These are phyloP conservation scores for Ceratorhiza oryzae-sativae DNA, from an alignment of 1,284 basidiomycete species.

Conservation along the genomic window DNA sequence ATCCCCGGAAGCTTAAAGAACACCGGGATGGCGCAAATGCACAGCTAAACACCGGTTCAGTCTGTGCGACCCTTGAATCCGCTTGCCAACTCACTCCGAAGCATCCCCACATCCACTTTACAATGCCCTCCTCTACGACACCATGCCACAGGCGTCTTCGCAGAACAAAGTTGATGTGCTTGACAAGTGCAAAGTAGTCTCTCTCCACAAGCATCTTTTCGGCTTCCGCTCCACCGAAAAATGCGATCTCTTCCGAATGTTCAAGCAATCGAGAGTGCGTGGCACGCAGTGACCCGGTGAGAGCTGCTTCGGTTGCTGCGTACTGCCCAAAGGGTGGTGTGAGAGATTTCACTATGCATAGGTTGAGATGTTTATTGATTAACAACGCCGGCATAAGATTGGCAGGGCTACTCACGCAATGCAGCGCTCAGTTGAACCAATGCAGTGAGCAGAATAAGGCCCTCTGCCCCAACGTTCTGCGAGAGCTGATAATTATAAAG, in stretches of 20 bases:
- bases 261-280: slow-evolving; percentile 93
- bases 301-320: slow-evolving; percentile 80
- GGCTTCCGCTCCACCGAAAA: slow-evolving; percentile 88
- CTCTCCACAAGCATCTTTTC: slow-evolving; percentile 95
- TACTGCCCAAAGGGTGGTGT: slow-evolving; percentile 96
- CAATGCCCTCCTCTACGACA: slow-evolving; percentile 92
- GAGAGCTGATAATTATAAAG: slow-evolving; percentile 97
- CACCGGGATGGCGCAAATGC: slow-evolving; percentile 92
- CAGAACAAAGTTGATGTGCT: slow-evolving; percentile 87
- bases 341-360: slow-evolving; percentile 79
- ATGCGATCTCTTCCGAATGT: slow-evolving; percentile 93
- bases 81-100: slow-evolving; percentile 69
- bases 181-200: slow-evolving; percentile 86
- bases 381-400: no score
- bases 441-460: slow-evolving; percentile 83
- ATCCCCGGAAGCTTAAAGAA: slow-evolving; percentile 88
- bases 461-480: slow-evolving; percentile 93
- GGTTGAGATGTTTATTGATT: no score
- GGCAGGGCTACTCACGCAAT: slow-evolving; percentile 55
- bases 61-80: neutral
- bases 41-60: slow-evolving; percentile 59
- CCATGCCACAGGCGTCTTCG: slow-evolving; percentile 88
- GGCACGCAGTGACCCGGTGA: slow-evolving; percentile 90
- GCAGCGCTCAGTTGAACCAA: slow-evolving; percentile 84
- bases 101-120: slow-evolving; percentile 96